Evolutionary conservation across 768 basidiomycete species (phyloP), one percentile per base, ranked within the genome.

Genomic region (Asterophora parasitica): DNA sequence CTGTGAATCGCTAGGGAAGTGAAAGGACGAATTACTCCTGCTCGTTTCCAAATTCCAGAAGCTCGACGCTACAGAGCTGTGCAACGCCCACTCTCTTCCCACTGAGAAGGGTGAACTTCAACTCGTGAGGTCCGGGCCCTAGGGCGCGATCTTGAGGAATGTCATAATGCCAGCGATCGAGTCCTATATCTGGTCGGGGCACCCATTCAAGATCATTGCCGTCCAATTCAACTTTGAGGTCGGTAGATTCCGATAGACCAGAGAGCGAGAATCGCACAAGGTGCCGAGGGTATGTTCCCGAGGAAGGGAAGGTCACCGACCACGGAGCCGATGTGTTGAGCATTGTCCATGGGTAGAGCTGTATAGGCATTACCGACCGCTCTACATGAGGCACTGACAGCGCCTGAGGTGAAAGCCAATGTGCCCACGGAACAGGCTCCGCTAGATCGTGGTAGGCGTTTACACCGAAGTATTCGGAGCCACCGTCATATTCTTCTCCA

Each of bases 401-500:
- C 13, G 46, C 42, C 4, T 63, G 57, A 28, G 59, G 46, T 23
- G 67, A 70, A 42, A 89, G 70, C 88, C 88, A 91, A 51, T 88
- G 82, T 0, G 70, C 61, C 88, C 88, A 91, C 6, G 82, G 75
- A 23, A 85, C 58, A 27, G 71, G 63, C 20, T 67, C 45, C 8
- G 64, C 61, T 27, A 65, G 55, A 52, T 79, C 61, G 37, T 75
- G 65, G 20, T 73, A 71, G 3, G 84, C 76, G 57, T 91, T 87
- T 30, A 74, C 71, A 12, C 88, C 88, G 55, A 75, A 86, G 62
- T 90, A 91, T 3, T 71, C 82, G 51, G 64, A 79, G 4, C 85
- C 88, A 10, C 87, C 88, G 53, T 90, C 88, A 58, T 91, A 89
- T 65, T 89, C 88, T 65, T 90, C 88, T 4, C 88, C 88, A 15